Conservation (phyloP, 768 basidiomycete genomes). For the Boletus speciosus region DNA sequence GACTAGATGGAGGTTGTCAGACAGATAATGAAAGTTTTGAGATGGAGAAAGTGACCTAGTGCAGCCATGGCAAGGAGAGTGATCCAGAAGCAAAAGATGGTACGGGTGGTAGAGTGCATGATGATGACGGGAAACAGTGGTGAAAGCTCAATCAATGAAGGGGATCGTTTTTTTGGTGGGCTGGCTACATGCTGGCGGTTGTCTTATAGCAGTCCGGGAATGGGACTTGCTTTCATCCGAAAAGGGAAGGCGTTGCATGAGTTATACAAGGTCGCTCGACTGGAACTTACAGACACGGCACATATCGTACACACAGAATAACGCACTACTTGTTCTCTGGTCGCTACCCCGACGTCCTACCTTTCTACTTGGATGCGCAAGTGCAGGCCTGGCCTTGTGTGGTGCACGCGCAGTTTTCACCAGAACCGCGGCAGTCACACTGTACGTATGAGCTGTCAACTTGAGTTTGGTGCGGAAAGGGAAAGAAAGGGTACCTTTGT, state of each 20-base stretch:
- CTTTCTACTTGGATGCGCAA: slow-evolving; percentile 19
- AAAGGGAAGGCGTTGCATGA: slow-evolving; percentile 2
- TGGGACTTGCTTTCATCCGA: slow-evolving; percentile 8
- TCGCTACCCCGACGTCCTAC: neutral
- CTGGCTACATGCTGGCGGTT: neutral
- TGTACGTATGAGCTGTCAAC: neutral
- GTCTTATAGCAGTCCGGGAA: slow-evolving; percentile 6
- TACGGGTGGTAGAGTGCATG: slow-evolving; percentile 16
- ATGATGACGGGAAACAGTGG: neutral
- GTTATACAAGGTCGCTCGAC: slow-evolving; percentile 9
- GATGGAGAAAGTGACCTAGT: slow-evolving; percentile 14
- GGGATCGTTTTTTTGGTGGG: neutral
- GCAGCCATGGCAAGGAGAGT: slow-evolving; percentile 18
- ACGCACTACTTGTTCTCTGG: slow-evolving; percentile 7
- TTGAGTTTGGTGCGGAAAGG: neutral
- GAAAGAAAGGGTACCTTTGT: slow-evolving; percentile 10
- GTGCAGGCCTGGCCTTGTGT: slow-evolving; percentile 9
- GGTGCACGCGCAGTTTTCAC: slow-evolving; percentile 17
- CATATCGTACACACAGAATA: slow-evolving; percentile 7
- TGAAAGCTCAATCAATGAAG: slow-evolving; percentile 14
- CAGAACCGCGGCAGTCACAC: slow-evolving; percentile 24
- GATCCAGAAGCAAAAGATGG: slow-evolving; percentile 20
- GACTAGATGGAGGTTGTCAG: slow-evolving; percentile 7
- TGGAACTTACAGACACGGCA: neutral
- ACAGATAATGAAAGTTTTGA: rapidly evolving